These are phyloP conservation scores for Fusarium mundagurra DNA, from an alignment of 2,329 filamentous ascomycete species.

Conservation along the genomic window DNA sequence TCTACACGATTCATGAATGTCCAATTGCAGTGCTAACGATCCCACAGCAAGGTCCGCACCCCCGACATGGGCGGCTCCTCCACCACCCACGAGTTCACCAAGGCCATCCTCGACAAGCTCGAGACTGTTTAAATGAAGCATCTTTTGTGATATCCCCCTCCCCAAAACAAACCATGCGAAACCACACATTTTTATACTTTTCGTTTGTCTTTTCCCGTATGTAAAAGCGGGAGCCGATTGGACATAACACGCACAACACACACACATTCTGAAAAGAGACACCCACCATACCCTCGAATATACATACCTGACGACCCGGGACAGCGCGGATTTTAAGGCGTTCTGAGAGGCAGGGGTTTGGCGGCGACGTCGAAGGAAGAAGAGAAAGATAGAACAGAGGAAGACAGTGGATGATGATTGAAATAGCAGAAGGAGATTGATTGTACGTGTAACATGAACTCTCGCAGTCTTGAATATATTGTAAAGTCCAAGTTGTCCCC, in stretches of 20 bases:
- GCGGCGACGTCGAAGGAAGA: constrained; percentile 19
- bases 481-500: constrained; percentile 20
- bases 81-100: constrained; percentile 94
- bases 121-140: constrained; percentile 70
- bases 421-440: constrained; percentile 33
- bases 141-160: constrained; percentile 39
- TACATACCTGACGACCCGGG: constrained; percentile 32
- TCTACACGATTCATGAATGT: background rate
- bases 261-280: background rate
- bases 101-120: constrained; percentile 95
- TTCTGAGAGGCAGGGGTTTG: constrained; percentile 22
- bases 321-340: constrained; percentile 33
- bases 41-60: constrained; percentile 80
- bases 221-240: constrained; percentile 5
- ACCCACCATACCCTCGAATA: constrained; percentile 30
- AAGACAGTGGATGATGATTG: constrained; percentile 15
- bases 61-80: constrained; percentile 94
- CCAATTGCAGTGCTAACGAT: constrained; percentile 51
- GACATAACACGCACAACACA: constrained; percentile 6
- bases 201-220: constrained; percentile 20
- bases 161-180: constrained; percentile 29
- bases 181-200: constrained; percentile 20
- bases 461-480: constrained; percentile 41
- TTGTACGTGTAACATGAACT: constrained; percentile 43
- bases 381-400: background rate